These are phyloP conservation scores for Pseudevernia furfuracea DNA, from an alignment of 495 filamentous ascomycete species.

Conservation along the genomic window DNA sequence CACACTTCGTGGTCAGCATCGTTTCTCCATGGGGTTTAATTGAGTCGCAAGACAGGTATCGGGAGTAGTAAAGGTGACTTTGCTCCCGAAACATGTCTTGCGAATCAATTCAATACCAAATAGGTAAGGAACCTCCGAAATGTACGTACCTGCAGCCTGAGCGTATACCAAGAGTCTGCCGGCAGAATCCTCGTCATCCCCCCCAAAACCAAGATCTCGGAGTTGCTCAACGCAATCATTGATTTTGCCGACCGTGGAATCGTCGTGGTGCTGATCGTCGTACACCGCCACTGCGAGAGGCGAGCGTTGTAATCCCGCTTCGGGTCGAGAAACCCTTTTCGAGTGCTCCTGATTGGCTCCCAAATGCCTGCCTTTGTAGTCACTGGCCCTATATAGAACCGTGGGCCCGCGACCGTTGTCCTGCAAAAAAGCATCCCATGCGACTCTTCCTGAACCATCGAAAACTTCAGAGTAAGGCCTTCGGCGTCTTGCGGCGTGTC, in stretches of 20 bases:
- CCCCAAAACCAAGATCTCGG: constrained; percentile 44
- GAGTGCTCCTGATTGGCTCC: not conserved
- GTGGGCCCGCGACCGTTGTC: not conserved
- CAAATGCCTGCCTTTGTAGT: not conserved
- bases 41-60: no score
- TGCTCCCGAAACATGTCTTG: no score
- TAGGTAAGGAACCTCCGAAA: no score
- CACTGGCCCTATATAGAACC: not conserved
- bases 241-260: constrained; percentile 27
- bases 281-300: not conserved
- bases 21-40: no score
- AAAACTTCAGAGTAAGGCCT: constrained; percentile 22
- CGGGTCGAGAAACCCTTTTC: not conserved
- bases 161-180: constrained; percentile 46
- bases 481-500: constrained; percentile 28
- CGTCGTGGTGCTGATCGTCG: constrained; percentile 5
- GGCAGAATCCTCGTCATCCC: constrained; percentile 35
- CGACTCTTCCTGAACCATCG: constrained; percentile 30
- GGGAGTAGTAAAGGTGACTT: no score
- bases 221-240: constrained; percentile 42
- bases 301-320: not conserved
- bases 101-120: no score
- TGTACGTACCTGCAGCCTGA: constrained; percentile 41
- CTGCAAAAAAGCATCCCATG: constrained; percentile 24
- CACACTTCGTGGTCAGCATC: no score